Conservation (phyloP, 2,329 filamentous ascomycete species). For the Pseudogymnoascus pannorum region DNA sequence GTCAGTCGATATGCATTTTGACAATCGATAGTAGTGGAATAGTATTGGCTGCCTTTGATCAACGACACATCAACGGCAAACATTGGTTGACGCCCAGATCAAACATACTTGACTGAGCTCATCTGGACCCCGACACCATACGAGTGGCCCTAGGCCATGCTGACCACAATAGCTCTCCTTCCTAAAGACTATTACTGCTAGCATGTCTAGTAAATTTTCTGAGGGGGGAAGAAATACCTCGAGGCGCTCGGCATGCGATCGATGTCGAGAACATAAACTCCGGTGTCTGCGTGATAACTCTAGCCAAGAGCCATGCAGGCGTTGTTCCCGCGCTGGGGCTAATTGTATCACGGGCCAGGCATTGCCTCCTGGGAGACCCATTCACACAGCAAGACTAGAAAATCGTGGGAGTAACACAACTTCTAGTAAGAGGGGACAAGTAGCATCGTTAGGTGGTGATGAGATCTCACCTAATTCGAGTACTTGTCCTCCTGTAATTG, state of each 20-base stretch:
- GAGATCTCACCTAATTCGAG: neutral
- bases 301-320: neutral
- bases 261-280: conserved; percentile 3
- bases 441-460: neutral
- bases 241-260: conserved; percentile 1
- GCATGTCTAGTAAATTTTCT: neutral
- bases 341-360: neutral
- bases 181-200: neutral
- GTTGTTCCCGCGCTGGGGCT: neutral
- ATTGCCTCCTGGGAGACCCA: neutral
- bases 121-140: neutral
- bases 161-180: neutral
- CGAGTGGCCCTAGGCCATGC: neutral
- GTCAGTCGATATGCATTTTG: neutral
- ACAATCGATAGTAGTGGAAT: neutral
- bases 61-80: neutral
- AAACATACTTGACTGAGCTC: neutral
- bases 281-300: neutral
- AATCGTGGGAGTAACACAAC: neutral
- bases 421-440: neutral
- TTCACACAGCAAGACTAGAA: neutral
- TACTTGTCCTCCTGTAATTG: neutral
- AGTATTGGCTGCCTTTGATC: neutral
- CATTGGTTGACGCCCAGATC: neutral
- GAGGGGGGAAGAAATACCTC: neutral